Evolutionary conservation across 805 yeast genomes (phyloP).

Genomic region (Jamesozyma rosinii): DNA sequence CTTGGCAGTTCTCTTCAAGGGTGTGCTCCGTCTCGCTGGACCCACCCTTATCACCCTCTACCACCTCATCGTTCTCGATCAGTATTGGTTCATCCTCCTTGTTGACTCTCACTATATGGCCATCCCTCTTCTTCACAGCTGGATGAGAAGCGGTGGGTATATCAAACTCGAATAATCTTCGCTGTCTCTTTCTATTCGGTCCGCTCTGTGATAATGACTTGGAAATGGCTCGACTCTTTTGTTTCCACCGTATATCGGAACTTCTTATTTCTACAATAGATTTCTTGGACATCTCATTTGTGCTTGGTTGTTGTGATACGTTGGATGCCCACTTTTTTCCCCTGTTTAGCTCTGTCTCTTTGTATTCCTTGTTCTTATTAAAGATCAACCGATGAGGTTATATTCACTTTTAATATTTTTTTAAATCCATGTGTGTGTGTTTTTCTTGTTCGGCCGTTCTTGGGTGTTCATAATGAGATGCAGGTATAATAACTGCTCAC

Average conservation of each 20-base stretch:
- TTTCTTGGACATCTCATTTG: conserved; percentile 6
- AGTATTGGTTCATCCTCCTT: conserved; percentile 8
- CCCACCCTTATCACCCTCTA: background rate
- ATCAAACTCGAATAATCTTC: conserved; percentile 20
- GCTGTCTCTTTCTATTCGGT: conserved; percentile 15
- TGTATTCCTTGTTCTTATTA: no score
- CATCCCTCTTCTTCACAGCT: conserved; percentile 5
- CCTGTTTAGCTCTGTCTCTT: no score
- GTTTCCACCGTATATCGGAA: conserved; percentile 9
- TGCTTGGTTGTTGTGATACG: no score
- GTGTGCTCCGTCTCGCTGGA: background rate
- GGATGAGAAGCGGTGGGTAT: conserved; percentile 16
- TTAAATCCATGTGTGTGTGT: no score
- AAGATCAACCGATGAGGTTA: no score
- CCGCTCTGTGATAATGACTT: background rate
- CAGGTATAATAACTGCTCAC: no score
- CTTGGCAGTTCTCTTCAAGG: no score
- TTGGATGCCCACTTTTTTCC: no score
- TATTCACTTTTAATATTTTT: no score
- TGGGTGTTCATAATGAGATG: no score
- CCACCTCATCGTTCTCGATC: conserved; percentile 6
- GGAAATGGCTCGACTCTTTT: background rate
- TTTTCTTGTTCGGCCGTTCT: no score
- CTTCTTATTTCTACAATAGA: conserved; percentile 13
- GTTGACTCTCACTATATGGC: conserved; percentile 10